These are phyloP conservation scores for Geranium brycei DNA, from an alignment of 345 rosid genomes.

Conservation along the genomic window DNA sequence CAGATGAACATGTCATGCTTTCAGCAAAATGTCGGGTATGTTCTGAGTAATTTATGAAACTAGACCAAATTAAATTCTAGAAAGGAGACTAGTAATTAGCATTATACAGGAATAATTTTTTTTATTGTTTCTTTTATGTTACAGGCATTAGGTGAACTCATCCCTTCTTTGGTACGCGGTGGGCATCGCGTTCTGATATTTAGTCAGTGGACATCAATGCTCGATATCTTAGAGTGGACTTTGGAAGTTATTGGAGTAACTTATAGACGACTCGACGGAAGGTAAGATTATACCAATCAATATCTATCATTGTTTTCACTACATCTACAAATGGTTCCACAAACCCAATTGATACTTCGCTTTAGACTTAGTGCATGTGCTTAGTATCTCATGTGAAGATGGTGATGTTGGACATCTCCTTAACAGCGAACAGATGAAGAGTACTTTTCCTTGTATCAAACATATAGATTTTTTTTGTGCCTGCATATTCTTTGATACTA, in stretches of 20 bases:
- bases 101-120: too few species aligned
- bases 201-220: constrained; percentile 99
- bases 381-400: too few species aligned
- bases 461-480: too few species aligned
- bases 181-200: constrained; percentile 85
- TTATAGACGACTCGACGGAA: constrained; percentile 90
- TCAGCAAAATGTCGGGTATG: constrained; percentile 86
- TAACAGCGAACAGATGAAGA: too few species aligned
- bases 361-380: too few species aligned
- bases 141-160: constrained; percentile 74
- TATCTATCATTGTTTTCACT: background rate
- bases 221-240: constrained; percentile 92
- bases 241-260: constrained; percentile 77
- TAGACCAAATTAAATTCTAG: background rate
- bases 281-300: constrained; percentile 23
- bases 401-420: too few species aligned
- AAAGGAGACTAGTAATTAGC: background rate
- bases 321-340: background rate
- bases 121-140: constrained; percentile 3
- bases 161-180: constrained; percentile 47
- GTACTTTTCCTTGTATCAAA: too few species aligned
- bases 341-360: background rate
- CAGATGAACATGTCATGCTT: constrained; percentile 74
- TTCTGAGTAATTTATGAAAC: constrained; percentile 1
- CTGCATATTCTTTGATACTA: too few species aligned